Conservation (phyloP, 305 asterid species). For the Striga hermonthica region DNA sequence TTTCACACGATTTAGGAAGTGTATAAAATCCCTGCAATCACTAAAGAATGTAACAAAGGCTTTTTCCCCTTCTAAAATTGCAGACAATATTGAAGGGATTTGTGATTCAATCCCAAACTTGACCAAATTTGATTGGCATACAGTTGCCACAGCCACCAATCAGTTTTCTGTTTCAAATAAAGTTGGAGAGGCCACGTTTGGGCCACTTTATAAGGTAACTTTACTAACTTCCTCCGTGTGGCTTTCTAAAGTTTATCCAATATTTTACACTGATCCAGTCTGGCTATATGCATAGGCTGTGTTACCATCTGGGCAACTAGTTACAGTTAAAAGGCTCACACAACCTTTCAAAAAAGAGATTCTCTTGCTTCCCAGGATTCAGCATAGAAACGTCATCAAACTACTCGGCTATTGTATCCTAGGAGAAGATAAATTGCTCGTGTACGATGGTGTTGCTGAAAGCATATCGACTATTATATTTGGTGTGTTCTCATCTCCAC, state of each 20-base stretch:
- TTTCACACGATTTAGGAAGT: neutral
- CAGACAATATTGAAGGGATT: conserved; percentile 9
- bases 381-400: conserved; percentile 30
- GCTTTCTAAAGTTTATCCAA: neutral
- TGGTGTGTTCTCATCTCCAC: conserved; percentile 27
- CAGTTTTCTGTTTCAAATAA: conserved; percentile 28
- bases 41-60: neutral
- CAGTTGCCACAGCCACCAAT: conserved; percentile 29
- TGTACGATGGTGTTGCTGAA: conserved; percentile 31
- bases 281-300: conserved; percentile 2
- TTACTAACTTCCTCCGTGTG: neutral
- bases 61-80: conserved; percentile 4
- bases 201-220: conserved; percentile 32
- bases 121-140: conserved; percentile 28
- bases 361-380: conserved; percentile 24
- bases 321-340: conserved; percentile 28
- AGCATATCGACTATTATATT: conserved; percentile 18
- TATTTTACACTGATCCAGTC: neutral
- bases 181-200: conserved; percentile 27
- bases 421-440: conserved; percentile 24
- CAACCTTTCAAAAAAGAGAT: conserved; percentile 9
- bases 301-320: conserved; percentile 21
- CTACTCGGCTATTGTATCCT: conserved; percentile 31
- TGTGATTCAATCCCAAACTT: conserved; percentile 18
- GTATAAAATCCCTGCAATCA: neutral